phyloP scores from a whole-genome alignment of 441 rosid species.

The Bocquillonia castaneifolia region DNA sequence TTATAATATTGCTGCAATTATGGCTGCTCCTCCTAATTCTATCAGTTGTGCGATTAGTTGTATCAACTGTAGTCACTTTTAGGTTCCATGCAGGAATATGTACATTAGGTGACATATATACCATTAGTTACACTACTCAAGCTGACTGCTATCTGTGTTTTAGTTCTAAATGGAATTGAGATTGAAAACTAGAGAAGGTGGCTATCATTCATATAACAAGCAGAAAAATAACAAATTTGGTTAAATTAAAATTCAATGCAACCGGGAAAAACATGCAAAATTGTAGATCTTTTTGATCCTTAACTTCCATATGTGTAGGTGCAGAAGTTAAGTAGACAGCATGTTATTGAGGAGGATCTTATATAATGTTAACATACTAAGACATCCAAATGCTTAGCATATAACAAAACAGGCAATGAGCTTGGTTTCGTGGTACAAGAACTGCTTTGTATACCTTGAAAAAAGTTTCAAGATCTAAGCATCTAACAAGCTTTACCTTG shows the following conservation, averaged over 20 bases:
- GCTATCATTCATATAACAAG: neutral
- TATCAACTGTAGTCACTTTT: neutral
- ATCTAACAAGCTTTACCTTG: constrained; percentile 43
- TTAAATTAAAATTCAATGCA: neutral
- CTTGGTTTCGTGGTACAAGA: neutral
- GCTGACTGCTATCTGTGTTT: neutral
- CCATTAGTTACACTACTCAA: neutral
- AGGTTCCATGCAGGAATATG: neutral
- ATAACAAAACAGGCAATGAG: neutral
- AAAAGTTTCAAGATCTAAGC: neutral
- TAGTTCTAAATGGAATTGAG: neutral
- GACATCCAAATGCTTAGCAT: neutral
- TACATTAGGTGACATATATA: neutral
- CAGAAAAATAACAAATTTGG: neutral
- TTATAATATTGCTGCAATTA: neutral
- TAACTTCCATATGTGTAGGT: too few relatives aligned
- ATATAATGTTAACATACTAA: neutral
- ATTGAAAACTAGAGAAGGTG: neutral
- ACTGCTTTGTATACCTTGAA: neutral
- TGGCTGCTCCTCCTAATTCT: neutral
- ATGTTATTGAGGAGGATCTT: neutral
- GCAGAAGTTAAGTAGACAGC: too few relatives aligned
- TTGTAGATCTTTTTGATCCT: too few relatives aligned
- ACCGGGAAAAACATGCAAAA: neutral
- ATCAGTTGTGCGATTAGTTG: neutral